Percentiles rank a stretch among this genome's conserved stretches.
Conservation (phyloP, 192 early-diverging fungal genomes). For the Mortierella hygrophila region DNA sequence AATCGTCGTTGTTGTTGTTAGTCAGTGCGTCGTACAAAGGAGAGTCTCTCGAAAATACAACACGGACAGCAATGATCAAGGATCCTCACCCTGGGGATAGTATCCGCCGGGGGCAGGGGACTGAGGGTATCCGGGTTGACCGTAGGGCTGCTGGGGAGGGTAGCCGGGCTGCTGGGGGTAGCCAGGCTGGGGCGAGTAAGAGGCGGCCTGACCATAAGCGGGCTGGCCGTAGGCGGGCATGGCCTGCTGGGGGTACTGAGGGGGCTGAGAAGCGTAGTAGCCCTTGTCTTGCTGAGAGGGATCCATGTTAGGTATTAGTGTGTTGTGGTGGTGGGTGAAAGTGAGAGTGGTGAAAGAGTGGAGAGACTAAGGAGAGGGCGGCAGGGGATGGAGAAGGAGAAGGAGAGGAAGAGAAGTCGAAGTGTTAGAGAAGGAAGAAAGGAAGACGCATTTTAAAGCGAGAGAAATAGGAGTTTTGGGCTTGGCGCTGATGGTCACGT, state of each 20-base stretch:
- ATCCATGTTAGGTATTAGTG: not conserved
- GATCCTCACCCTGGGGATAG: slow-evolving; percentile 40
- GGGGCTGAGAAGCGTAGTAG: slow-evolving; percentile 53
- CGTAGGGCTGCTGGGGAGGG: slow-evolving; percentile 16
- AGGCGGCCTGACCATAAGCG: slow-evolving; percentile 45
- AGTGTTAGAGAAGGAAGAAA: not conserved
- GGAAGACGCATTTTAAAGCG: not conserved
- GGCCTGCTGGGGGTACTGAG: slow-evolving; percentile 48
- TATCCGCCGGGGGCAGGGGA: slow-evolving; percentile 20
- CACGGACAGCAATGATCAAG: not conserved
- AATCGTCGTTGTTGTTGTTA: not conserved
- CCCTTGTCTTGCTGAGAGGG: slow-evolving; percentile 39
- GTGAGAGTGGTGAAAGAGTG: not conserved
- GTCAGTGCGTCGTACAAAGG: slow-evolving; percentile 3
- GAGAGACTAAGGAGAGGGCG: not conserved
- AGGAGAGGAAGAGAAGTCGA: not conserved
- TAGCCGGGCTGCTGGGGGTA: slow-evolving; percentile 27
- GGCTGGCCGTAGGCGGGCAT: slow-evolving; percentile 52
- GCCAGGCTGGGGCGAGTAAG: slow-evolving; percentile 40
- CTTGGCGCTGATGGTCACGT: not conserved
- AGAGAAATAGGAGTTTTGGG: not conserved
- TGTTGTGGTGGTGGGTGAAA: not conserved
- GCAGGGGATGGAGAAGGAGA: not conserved
- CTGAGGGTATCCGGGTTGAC: slow-evolving; percentile 36
- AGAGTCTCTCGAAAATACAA: not conserved